Percentiles rank a stretch among this genome's conserved stretches.
Conservation (phyloP, 345 rosid species). For the Microcos paniculata region DNA sequence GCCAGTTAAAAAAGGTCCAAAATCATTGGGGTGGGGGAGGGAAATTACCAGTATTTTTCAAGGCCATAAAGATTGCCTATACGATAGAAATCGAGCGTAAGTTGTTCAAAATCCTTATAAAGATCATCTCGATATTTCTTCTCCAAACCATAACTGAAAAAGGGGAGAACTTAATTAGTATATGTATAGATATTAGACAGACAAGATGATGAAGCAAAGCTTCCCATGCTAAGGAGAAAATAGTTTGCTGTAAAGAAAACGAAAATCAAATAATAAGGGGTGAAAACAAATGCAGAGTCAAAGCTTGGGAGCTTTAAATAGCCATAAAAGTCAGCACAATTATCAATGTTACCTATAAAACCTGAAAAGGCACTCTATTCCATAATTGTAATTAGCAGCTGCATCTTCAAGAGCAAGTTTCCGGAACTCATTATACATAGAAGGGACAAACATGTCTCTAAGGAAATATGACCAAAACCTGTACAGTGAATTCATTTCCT, state of each 20-base stretch:
- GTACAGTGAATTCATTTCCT: constrained; percentile 97
- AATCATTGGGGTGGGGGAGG: not conserved
- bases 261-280: not conserved
- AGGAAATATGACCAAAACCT: constrained; percentile 97
- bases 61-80: constrained; percentile 89
- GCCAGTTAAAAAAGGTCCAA: not conserved
- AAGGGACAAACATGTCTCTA: constrained; percentile 65
- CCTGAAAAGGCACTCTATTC: constrained; percentile 94
- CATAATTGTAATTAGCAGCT: constrained; percentile 76
- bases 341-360: constrained; percentile 72
- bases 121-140: constrained; percentile 68
- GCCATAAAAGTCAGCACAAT: not conserved
- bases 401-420: constrained; percentile 89
- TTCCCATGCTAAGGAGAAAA: not conserved
- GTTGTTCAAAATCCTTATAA: constrained; percentile 82
- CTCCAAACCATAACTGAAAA: constrained; percentile 93
- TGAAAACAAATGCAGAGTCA: not conserved
- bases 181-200: not conserved
- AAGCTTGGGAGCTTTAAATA: not conserved
- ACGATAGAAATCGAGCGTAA: constrained; percentile 73
- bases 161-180: not conserved
- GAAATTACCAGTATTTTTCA: constrained; percentile 86
- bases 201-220: not conserved
- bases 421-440: constrained; percentile 87
- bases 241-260: not conserved